phyloP scores from a whole-genome alignment of 2,329 filamentous ascomycete genomes.

The Xylaria sp. region DNA sequence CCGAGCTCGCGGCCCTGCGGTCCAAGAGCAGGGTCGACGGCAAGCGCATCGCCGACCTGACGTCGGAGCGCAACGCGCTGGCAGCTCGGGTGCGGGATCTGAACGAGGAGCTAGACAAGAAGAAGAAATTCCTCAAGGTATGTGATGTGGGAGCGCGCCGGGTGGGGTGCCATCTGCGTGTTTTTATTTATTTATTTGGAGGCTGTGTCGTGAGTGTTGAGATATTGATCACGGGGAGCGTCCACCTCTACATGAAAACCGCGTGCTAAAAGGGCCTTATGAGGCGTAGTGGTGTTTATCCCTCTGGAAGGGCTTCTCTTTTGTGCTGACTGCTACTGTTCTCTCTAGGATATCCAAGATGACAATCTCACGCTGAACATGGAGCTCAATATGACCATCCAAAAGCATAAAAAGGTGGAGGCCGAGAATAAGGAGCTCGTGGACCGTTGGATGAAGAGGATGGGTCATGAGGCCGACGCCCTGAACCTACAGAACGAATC shows the following conservation, averaged over 20 bases:
- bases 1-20: conserved; percentile 73
- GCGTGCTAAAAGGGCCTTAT: background rate
- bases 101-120: conserved; percentile 86
- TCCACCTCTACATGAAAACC: background rate
- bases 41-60: conserved; percentile 70
- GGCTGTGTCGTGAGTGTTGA: conserved; percentile 9
- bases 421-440: conserved; percentile 90
- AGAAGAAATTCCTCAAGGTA: conserved; percentile 84
- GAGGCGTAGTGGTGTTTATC: background rate
- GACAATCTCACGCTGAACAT: conserved; percentile 90
- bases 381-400: conserved; percentile 86
- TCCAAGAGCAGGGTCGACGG: conserved; percentile 68
- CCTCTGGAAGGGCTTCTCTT: background rate
- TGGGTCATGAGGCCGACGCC: conserved; percentile 85
- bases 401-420: conserved; percentile 76
- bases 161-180: background rate
- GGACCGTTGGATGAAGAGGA: conserved; percentile 89
- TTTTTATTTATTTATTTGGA: too few species aligned
- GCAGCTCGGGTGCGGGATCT: conserved; percentile 78
- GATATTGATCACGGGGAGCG: background rate
- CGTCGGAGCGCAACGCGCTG: conserved; percentile 70
- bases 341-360: conserved; percentile 80
- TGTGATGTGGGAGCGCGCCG: conserved; percentile 46
- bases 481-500: conserved; percentile 78
- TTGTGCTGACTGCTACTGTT: conserved; percentile 18